These are phyloP conservation scores for Phalaenopsis equestris DNA, from an alignment of 106 monocot genomes.

Conservation along the genomic window DNA sequence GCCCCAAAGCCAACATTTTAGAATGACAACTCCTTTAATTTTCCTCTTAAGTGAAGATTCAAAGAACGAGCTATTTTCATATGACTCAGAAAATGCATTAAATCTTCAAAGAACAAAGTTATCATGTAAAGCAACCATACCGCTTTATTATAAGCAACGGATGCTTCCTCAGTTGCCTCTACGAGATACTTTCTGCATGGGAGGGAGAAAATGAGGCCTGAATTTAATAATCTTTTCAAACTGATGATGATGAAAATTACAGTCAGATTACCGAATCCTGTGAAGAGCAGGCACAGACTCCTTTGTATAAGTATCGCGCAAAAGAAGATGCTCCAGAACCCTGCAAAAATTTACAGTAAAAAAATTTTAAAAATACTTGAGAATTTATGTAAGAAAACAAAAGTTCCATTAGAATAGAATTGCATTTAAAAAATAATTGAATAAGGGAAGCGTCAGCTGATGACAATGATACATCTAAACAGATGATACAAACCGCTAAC, in stretches of 20 bases:
- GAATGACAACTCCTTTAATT: no score
- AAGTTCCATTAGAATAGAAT: neutral
- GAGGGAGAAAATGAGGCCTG: neutral
- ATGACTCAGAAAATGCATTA: neutral
- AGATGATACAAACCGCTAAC: conserved; percentile 26
- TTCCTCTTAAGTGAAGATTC: no score
- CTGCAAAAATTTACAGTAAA: conserved; percentile 21
- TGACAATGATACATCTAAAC: neutral
- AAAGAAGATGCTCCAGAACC: conserved; percentile 83
- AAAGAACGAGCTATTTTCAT: no score
- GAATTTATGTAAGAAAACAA: neutral
- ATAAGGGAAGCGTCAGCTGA: neutral
- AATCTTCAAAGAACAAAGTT: neutral
- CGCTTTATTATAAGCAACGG: conserved; percentile 85
- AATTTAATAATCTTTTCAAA: neutral
- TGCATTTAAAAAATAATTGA: neutral
- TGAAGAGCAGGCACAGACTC: conserved; percentile 90
- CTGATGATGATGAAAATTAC: neutral
- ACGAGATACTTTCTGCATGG: conserved; percentile 76
- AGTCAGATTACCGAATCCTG: conserved; percentile 58
- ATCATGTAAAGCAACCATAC: conserved; percentile 34
- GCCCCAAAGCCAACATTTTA: no score
- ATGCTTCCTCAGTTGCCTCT: conserved; percentile 95
- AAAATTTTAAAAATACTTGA: neutral
- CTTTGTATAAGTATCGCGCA: conserved; percentile 92